Evolutionary conservation across 352 stramenopile species (phyloP), one percentile per base, ranked within the genome.

Genomic region (Phytopythium sindhum): DNA sequence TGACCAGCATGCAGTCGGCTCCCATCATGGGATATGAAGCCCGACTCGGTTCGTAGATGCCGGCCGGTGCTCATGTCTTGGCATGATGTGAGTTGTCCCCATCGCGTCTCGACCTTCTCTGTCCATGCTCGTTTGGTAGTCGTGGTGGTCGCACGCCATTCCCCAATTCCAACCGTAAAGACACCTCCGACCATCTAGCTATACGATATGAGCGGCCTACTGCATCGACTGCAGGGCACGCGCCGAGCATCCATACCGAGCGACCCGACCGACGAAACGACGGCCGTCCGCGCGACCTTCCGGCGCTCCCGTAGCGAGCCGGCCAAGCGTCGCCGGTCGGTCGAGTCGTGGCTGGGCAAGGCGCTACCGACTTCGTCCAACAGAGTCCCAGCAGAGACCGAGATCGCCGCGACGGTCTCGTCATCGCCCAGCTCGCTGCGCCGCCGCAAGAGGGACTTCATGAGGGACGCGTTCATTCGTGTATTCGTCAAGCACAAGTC

Each of bases 381-480:
- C 21, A 11, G 44, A 17, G n/a, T 1, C 0, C 19, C 17, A 19
- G 2, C 24, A 17, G 29, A 5, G 29, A 8, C 26, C 19, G 37
- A 33, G 24, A n/a, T n/a, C n/a, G n/a, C n/a, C n/a, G n/a, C 12
- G 19, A 35, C 11, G 19, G n/a, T 29, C 51, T 19, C 21, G 7
- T 5, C 52, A 21, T 19, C 52, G 2, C 19, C 28, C 0, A 5
- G 17, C 39, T 45, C 39, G 15, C 31, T 50, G 11, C 55, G 60
- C 2, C 52, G 51, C 9, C 53, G 55, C 37, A 73, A 67, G 26
- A 42, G 37, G 37, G 71, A 63, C 44, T 66, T 78, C 33, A 64
- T 74, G 41, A 54, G 67, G 24, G 52, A 66, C 29, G 57, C 64
- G 6, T 41, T 78, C 2, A 28, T 54, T 28, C 69, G 42, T 52